Conservation (phyloP, 306 rosid genomes). For the Vigna radiata region DNA sequence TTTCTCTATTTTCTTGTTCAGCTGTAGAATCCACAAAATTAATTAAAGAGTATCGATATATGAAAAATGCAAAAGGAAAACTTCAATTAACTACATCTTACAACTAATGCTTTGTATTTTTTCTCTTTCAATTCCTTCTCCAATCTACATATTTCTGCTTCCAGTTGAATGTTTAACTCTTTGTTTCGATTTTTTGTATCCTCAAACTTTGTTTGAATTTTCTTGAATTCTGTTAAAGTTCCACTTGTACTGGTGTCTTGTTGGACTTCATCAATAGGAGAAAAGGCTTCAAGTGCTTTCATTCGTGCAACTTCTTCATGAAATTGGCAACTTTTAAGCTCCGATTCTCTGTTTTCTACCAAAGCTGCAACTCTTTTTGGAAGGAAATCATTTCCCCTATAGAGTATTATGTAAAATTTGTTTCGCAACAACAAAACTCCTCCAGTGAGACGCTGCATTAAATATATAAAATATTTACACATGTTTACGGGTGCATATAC, state of each 20-base stretch:
- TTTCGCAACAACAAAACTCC: slow-evolving; percentile 83
- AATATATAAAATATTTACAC: slow-evolving; percentile 35
- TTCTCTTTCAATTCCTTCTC: slow-evolving; percentile 62
- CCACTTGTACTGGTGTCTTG: slow-evolving; percentile 59
- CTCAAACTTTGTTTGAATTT: slow-evolving; percentile 52
- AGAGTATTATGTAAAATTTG: slow-evolving; percentile 72
- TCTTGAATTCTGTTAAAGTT: slow-evolving; percentile 70
- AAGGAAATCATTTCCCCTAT: slow-evolving; percentile 89
- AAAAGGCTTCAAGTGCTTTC: slow-evolving; percentile 58
- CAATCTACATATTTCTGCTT: slow-evolving; percentile 67
- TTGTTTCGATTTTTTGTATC: slow-evolving; percentile 35
- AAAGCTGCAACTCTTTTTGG: slow-evolving; percentile 62
- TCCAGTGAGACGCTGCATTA: slow-evolving; percentile 79
- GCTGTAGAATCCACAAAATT: slow-evolving; percentile 55
- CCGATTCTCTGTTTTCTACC: slow-evolving; percentile 68
- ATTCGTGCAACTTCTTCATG: slow-evolving; percentile 72
- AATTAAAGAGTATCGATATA: slow-evolving; percentile 17
- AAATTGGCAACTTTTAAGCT: slow-evolving; percentile 64
- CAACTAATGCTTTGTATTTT: slow-evolving; percentile 64
- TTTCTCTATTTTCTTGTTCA: slow-evolving; percentile 69
- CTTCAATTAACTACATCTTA: slow-evolving; percentile 52
- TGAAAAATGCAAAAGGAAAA: slow-evolving; percentile 40
- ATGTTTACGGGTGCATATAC: slow-evolving; percentile 8
- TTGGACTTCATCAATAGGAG: slow-evolving; percentile 49
- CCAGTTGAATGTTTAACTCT: slow-evolving; percentile 57